These are phyloP conservation scores for Fusarium denticulatum DNA, from an alignment of 2,329 filamentous ascomycete species.

Conservation along the genomic window DNA sequence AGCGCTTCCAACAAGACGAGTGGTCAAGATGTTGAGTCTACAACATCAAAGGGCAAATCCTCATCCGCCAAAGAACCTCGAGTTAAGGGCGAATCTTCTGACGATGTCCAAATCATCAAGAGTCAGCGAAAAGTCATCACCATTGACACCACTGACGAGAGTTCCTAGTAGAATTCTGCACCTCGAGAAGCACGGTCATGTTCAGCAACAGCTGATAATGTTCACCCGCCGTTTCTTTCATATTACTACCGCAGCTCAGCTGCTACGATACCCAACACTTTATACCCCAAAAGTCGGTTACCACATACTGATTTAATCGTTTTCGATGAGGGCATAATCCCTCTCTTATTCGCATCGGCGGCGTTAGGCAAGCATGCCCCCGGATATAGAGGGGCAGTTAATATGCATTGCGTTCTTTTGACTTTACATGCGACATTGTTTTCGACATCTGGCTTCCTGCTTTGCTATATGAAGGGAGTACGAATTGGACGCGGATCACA, in stretches of 20 bases:
- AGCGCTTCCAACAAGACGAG: neutral
- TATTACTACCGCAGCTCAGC: slow-evolving; percentile 26
- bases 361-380: slow-evolving; percentile 31
- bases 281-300: slow-evolving; percentile 9
- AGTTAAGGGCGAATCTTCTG: slow-evolving; percentile 6
- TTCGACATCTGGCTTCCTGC: slow-evolving; percentile 6
- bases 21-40: neutral
- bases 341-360: slow-evolving; percentile 27
- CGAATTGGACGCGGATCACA: neutral
- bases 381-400: slow-evolving; percentile 4
- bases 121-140: slow-evolving; percentile 15
- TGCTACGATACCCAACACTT: slow-evolving; percentile 37
- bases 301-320: slow-evolving; percentile 8
- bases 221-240: slow-evolving; percentile 1
- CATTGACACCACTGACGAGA: slow-evolving; percentile 37
- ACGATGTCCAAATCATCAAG: slow-evolving; percentile 15
- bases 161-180: slow-evolving; percentile 21
- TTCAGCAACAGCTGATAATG: slow-evolving; percentile 1
- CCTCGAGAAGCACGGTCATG: neutral
- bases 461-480: neutral
- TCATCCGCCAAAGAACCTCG: neutral
- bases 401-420: slow-evolving; percentile 16
- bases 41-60: neutral
- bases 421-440: neutral
- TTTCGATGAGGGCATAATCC: slow-evolving; percentile 8